Evolutionary conservation across 345 rosid species (phyloP), one percentile per base, ranked within the genome.

Genomic region (Euphorbia tirucalli): DNA sequence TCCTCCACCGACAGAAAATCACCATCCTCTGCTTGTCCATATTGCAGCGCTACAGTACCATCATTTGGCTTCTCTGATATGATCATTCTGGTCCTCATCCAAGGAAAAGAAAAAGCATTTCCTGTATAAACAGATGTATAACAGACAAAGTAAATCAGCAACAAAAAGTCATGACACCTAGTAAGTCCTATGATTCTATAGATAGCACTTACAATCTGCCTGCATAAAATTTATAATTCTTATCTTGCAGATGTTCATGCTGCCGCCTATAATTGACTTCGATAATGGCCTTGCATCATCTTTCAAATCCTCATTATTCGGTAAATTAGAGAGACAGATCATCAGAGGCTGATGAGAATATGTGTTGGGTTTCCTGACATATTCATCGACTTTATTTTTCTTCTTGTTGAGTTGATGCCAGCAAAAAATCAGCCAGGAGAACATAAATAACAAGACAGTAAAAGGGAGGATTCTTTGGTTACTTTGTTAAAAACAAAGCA

Each of bases 41-140:
- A 88, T 77, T 78, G 81, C 86, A 93, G 78, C 69, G 93, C 96
- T 64, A 96, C 89, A 28, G 96, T 89, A 75, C 97, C 96, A 80
- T 90, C 93, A 31, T 77, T 80, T 66, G 85, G 85, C 83, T 89
- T 95, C 87, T 92, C 91, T 72, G 86, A 85, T 92, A 95, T 72
- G 25, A 89, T 77, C 88, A 95, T 78, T 72, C 77, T 87, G 75
- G 86, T 79, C 59, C 69, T 79, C 73, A 78, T 35, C 79, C 77
- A 80, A 66, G 77, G 84, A 69, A 87, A 18, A 68, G 85, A 78
- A 39, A 85, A 75, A 39, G 30, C 81, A 75, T 75, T 85, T 59
- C 91, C 96, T 88, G 75, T 27, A 37, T 46, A 72, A 75, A 70
- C 4, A 71, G 31, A 71, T 61, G 37, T 16, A 68, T 71, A 27